Conservation (phyloP, 2,329 filamentous ascomycete genomes). For the Trichoderma sp. region DNA sequence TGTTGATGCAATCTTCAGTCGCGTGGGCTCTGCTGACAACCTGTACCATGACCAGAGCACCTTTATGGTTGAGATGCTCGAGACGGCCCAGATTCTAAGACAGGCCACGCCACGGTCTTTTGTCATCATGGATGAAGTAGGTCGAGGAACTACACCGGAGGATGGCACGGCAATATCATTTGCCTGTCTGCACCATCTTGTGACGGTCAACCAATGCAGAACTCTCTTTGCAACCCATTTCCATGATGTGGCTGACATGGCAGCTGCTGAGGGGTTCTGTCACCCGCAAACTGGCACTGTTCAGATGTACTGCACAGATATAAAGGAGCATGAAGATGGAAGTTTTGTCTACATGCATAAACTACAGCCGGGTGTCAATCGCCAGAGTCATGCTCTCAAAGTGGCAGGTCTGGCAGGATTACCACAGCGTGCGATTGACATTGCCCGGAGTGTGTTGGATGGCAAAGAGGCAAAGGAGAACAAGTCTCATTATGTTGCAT, state of each 20-base stretch:
- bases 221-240: conserved; percentile 95
- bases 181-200: conserved; percentile 81
- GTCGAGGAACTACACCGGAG: conserved; percentile 87
- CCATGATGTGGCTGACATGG: conserved; percentile 78
- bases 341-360: conserved; percentile 86
- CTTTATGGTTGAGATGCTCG: conserved; percentile 99
- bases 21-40: conserved; percentile 91
- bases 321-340: conserved; percentile 66
- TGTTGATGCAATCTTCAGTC: conserved; percentile 94
- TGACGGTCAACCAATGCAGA: conserved; percentile 71
- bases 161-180: conserved; percentile 89
- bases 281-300: conserved; percentile 43
- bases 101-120: conserved; percentile 81
- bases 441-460: conserved; percentile 50
- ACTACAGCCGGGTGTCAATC: conserved; percentile 77
- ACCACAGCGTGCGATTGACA: conserved; percentile 65
- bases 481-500: neutral
- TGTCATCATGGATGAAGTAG: conserved; percentile 98
- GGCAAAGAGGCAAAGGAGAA: neutral
- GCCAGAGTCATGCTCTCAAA: conserved; percentile 85
- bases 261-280: conserved; percentile 48
- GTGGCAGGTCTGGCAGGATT: conserved; percentile 86
- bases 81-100: conserved; percentile 86
- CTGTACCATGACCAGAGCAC: conserved; percentile 94
- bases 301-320: conserved; percentile 83